Evolutionary conservation across 2,329 filamentous ascomycete species (phyloP).

Genomic region (Alternaria arborescens): DNA sequence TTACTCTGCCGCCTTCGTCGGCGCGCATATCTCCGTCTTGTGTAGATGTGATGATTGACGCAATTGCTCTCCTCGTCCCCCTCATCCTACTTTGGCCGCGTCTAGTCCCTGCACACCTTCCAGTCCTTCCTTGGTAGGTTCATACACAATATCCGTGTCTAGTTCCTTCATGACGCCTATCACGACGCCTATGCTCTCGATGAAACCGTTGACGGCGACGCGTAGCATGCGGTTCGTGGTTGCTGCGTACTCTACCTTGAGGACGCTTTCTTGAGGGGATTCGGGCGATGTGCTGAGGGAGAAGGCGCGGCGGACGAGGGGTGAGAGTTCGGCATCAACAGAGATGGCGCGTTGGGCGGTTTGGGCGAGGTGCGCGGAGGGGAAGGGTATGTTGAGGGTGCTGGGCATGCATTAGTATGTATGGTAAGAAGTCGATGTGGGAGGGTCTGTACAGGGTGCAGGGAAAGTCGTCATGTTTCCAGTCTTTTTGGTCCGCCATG

Average conservation of each 20-base stretch:
- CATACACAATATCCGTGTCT: conserved; percentile 80
- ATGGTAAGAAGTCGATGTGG: background rate
- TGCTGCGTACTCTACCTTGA: conserved; percentile 81
- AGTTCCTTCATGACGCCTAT: conserved; percentile 90
- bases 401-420: conserved; percentile 53
- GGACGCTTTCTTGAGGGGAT: conserved; percentile 54
- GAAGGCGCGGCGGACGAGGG: conserved; percentile 78
- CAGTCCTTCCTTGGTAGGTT: conserved; percentile 52
- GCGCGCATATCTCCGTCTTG: background rate
- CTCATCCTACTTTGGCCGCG: conserved; percentile 67
- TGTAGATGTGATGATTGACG: background rate
- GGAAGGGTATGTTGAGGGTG: conserved; percentile 80
- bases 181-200: conserved; percentile 86
- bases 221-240: conserved; percentile 96
- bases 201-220: conserved; percentile 94
- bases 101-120: conserved; percentile 76
- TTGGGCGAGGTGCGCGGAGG: conserved; percentile 77
- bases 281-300: conserved; percentile 55
- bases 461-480: conserved; percentile 44
- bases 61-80: background rate
- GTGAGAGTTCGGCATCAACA: conserved; percentile 89
- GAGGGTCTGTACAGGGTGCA: conserved; percentile 49
- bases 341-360: conserved; percentile 78
- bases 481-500: conserved; percentile 27
- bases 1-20: background rate